Evolutionary conservation across 2,329 filamentous ascomycete genomes (phyloP).

Genomic region (Hymenoscyphus occultus): DNA sequence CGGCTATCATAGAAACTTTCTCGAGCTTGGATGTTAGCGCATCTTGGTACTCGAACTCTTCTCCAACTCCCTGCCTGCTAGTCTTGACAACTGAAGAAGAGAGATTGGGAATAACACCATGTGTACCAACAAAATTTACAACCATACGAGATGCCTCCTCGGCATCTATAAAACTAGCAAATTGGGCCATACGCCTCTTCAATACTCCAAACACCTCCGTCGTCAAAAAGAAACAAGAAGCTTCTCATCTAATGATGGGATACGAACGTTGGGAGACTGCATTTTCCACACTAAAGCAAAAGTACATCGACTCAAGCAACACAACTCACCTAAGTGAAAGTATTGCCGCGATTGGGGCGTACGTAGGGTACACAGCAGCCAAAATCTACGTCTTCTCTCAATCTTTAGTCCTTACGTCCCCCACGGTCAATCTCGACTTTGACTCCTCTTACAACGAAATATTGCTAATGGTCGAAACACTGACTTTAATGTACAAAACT

Average conservation of each 20-base stretch:
- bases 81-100: neutral
- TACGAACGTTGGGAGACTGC: neutral
- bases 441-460: neutral
- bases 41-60: neutral
- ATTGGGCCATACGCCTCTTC: neutral
- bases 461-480: neutral
- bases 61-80: neutral
- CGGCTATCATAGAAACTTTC: neutral
- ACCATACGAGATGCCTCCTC: neutral
- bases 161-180: neutral
- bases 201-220: neutral
- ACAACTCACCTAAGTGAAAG: neutral
- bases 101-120: neutral
- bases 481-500: neutral
- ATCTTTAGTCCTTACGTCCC: neutral
- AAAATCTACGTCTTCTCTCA: neutral
- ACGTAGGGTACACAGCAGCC: neutral
- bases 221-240: neutral
- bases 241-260: neutral
- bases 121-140: neutral
- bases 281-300: neutral
- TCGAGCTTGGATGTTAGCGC: neutral
- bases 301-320: neutral
- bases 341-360: neutral
- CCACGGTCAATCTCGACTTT: neutral